Percentiles rank a stretch among this genome's conserved stretches.
Conservation (phyloP, 768 basidiomycete species). For the Termitomyces sp. region DNA sequence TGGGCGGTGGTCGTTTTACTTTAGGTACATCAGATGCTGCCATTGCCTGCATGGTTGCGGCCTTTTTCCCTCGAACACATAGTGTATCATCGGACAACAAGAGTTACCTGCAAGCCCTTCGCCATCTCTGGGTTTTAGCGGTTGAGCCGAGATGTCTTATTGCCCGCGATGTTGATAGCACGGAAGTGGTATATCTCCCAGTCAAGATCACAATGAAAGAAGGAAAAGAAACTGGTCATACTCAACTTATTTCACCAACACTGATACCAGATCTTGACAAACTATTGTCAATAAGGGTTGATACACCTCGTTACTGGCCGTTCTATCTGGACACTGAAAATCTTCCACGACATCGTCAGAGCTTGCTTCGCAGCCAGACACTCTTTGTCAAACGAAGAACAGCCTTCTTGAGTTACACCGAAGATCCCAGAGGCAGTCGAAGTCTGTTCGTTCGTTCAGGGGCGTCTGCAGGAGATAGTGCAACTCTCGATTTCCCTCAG, state of each 20-base stretch:
- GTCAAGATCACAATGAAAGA: constrained; percentile 83
- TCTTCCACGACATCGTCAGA: constrained; percentile 62
- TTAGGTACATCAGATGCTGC: constrained; percentile 90
- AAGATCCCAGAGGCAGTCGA: constrained; percentile 91
- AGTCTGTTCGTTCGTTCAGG: constrained; percentile 89
- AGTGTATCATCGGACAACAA: constrained; percentile 82
- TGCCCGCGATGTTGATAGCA: constrained; percentile 88
- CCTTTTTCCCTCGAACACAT: constrained; percentile 91
- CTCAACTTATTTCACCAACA: constrained; percentile 87
- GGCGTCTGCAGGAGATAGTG: constrained; percentile 79
- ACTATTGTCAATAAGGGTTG: constrained; percentile 78
- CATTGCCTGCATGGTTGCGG: constrained; percentile 82
- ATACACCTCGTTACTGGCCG: constrained; percentile 95
- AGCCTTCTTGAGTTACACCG: constrained; percentile 89
- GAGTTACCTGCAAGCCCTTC: constrained; percentile 85
- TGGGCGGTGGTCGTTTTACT: constrained; percentile 90
- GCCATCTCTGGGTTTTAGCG: constrained; percentile 95
- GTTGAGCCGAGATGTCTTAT: constrained; percentile 92
- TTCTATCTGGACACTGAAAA: constrained; percentile 78
- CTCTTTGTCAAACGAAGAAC: constrained; percentile 91
- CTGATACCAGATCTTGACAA: constrained; percentile 86
- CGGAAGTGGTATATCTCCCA: constrained; percentile 88
- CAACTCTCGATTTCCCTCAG: constrained; percentile 82
- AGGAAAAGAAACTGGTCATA: constrained; percentile 55
- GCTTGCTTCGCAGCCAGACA: constrained; percentile 73